Base-by-base conservation (phyloP, 176 grass and related monocot species). In the Rhipidocladum racemiflorum region DNA sequence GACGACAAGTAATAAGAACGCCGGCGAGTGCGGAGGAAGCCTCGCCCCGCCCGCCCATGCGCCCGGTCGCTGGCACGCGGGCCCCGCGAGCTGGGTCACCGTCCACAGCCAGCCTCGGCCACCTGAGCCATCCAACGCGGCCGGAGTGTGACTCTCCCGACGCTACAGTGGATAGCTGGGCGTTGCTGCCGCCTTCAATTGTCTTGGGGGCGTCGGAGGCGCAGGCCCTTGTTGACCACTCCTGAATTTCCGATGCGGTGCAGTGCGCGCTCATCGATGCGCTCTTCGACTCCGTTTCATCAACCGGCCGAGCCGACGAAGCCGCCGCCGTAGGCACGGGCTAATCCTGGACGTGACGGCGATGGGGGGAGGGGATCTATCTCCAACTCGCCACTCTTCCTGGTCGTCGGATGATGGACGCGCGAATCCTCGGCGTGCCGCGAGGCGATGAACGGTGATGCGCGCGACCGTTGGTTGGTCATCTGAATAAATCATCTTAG, bases 151-250 rank as follows among this genome's bases (percentile, higher is more conserved):
- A 77, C 56, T 18, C 17, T 18, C 55, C 0, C 44, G 29, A n/a
- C n/a, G n/a, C n/a, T n/a, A n/a, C 38, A 11, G 12, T 29, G 0
- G 6, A 30, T 2, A 34, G 4, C 28, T 13, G 24, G 7, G 28
- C 0, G 5, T 14, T n/a, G 84, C 59, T 48, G 44, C 25, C 76
- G 56, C 46, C 76, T 8, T 17, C n/a, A 5, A 50, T 72, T 63
- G 44, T 24, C 40, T 13, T 17, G 54, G 13, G 54, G 13, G 48
- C 50, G 62, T 23, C 62, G 29, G 23, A 38, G 50, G 23, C 54
- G 85, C 79, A 77, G 6, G 79, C 85, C 79, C 18, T 6, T 65
- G 73, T 35, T 83, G 86, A 88, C 86, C 36, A 0, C 38, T 57
- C 61, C 50, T 4, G 34, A 56, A 18, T 50, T 1, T 12, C 5